These are phyloP conservation scores for Phyllosticta citribraziliensis DNA, from an alignment of 2,329 filamentous ascomycete species.

Conservation along the genomic window DNA sequence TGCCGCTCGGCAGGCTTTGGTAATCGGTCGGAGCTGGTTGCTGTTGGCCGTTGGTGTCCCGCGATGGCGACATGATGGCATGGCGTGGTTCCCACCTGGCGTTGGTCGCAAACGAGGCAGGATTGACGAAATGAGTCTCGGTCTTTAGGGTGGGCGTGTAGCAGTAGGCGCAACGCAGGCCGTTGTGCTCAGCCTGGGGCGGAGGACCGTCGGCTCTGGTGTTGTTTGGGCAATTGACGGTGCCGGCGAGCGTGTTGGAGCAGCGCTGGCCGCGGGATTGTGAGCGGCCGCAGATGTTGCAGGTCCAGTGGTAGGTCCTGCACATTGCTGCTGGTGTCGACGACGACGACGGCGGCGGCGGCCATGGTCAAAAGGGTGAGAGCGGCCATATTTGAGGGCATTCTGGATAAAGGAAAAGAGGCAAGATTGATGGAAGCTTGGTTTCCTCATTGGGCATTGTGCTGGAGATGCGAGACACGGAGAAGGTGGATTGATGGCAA, in stretches of 20 bases:
- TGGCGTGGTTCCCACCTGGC: not conserved
- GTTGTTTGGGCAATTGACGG: not conserved
- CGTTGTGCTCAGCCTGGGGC: not conserved
- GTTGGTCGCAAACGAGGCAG: not conserved
- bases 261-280: not conserved
- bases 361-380: not conserved
- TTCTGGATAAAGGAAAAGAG: not conserved
- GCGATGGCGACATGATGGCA: not conserved
- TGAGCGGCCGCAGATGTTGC: not conserved
- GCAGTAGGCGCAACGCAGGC: not conserved
- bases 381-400: not conserved
- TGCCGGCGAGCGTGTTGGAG: not conserved
- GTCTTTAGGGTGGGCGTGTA: not conserved
- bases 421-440: not conserved
- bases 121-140: not conserved
- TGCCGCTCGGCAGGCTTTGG: not conserved
- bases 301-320: conserved; percentile 1
- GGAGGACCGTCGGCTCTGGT: not conserved
- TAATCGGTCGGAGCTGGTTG: not conserved
- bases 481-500: not conserved
- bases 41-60: not conserved
- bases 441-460: not conserved
- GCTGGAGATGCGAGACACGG: not conserved
- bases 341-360: not conserved
- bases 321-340: not conserved